Base-by-base conservation (phyloP, 371 early-diverging fungal species). In the Fennellomyces sp. region DNA sequence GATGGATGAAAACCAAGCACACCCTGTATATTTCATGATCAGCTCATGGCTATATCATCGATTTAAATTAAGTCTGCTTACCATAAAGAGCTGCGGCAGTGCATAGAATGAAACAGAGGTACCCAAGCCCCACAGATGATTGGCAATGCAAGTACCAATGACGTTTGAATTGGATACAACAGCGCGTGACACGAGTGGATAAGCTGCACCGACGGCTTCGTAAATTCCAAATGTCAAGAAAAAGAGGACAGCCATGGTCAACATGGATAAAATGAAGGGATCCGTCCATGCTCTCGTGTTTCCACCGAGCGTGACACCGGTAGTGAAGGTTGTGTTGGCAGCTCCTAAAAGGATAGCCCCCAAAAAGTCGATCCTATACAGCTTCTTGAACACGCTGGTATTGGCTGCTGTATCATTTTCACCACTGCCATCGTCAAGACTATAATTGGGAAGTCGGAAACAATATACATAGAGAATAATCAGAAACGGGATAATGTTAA, bases 401-500 rank as follows among this genome's bases (percentile, higher is more conserved):
- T 10, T 33, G 2, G 3, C 23, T 1, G 1, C 17, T 45, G 3
- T 45, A 39, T 39, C 5, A 15, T 15, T 45, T 1, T 45, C 21
- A 21, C 23, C 45, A 45, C 12, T 23, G n/a, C n/a, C n/a, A 11
- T 5, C 45, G 19, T 10, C n/a, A 23, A 25, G 45, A 21, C 5
- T 21, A 38, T 70, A 78, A 15, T 78, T 73, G 28, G 62, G 52
- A 19, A 75, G 26, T 11, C 59, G 66, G 35, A 63, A 60, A 11
- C 53, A 31, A 25, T 72, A 75, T 1, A 66, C 21, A 21, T 68
- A 68, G 10, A 73, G 57, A 2, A 73, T 61, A 30, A 89, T 60
- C 26, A 83, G 66, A 55, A 89, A 75, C 26, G 89, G 54, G 0
- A 91, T 92, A 7, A 93, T 49, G 66, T 92, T 92, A 60, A 92